Percentiles rank a stretch among this genome's conserved stretches.
Evolutionary conservation across 306 rosid species (phyloP).

Genomic region (Dryas drummondii): DNA sequence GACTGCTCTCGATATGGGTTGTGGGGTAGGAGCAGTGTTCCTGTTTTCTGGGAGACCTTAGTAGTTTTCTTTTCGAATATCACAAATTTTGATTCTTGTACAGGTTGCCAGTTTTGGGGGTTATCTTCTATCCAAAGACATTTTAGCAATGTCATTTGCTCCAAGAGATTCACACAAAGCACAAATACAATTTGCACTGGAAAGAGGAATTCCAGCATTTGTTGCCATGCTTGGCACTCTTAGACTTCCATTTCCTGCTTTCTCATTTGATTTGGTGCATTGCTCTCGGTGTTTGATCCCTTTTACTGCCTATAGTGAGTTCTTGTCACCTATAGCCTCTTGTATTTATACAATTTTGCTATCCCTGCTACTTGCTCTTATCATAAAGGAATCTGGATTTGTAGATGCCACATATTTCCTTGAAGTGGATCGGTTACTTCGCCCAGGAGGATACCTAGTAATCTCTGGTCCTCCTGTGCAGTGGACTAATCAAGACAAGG

Average conservation of each 20-base stretch:
- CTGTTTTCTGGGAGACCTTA: constrained; percentile 13
- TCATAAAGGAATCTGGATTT: constrained; percentile 27
- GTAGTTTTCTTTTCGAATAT: constrained; percentile 19
- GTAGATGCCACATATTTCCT: constrained; percentile 93
- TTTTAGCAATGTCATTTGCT: constrained; percentile 86
- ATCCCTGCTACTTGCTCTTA: constrained; percentile 26
- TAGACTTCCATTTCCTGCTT: constrained; percentile 92
- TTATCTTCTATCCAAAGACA: constrained; percentile 64
- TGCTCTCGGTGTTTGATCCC: constrained; percentile 97
- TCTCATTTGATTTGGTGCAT: constrained; percentile 87
- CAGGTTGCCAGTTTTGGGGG: constrained; percentile 99
- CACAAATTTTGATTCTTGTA: constrained; percentile 23
- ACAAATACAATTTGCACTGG: constrained; percentile 94
- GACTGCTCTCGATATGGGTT: constrained; percentile 99
- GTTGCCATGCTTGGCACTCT: constrained; percentile 99
- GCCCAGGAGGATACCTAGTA: constrained; percentile 89
- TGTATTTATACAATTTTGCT: constrained; percentile 8
- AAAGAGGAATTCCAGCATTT: constrained; percentile 97
- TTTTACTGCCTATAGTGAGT: constrained; percentile 95
- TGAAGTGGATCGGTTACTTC: constrained; percentile 94
- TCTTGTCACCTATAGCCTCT: constrained; percentile 20
- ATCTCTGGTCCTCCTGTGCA: constrained; percentile 98
- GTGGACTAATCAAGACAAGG: constrained; percentile 98
- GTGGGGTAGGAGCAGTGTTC: constrained; percentile 69
- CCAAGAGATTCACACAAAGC: constrained; percentile 98